phyloP scores from a whole-genome alignment of 768 basidiomycete genomes.

The Cystofilobasidium capitatum region DNA sequence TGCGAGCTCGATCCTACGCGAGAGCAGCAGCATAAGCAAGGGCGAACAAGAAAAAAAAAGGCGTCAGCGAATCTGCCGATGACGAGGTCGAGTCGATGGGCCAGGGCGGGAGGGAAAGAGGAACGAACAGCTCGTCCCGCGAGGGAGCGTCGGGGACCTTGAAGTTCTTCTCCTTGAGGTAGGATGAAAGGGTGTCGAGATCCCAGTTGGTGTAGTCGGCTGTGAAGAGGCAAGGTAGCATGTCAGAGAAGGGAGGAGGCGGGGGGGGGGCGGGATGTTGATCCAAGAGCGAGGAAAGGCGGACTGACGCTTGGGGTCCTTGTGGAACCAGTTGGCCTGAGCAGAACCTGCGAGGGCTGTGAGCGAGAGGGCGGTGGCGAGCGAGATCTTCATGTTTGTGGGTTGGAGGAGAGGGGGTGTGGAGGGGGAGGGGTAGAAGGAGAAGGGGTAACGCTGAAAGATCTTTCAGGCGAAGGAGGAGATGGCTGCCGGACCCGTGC shows the following conservation, averaged over 20 bases:
- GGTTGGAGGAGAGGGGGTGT: neutral
- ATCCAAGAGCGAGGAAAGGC: neutral
- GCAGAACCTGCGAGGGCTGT: constrained; percentile 12
- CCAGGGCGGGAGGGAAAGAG: neutral
- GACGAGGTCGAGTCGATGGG: neutral
- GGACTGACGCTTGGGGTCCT: constrained; percentile 22
- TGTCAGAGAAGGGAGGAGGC: neutral
- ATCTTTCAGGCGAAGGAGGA: too few relatives aligned
- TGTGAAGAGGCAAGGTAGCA: neutral
- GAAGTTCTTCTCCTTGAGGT: constrained; percentile 18
- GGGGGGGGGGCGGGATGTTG: neutral
- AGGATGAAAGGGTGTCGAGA: constrained; percentile 14
- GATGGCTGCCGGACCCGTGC: too few relatives aligned
- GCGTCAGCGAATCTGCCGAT: neutral
- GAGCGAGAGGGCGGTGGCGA: constrained; percentile 19
- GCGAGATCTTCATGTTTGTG: constrained; percentile 19
- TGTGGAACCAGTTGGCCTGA: constrained; percentile 20
- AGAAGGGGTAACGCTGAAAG: too few relatives aligned
- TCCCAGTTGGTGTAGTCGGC: constrained; percentile 23
- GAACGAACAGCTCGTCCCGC: constrained; percentile 16
- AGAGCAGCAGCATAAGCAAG: neutral
- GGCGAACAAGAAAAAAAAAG: neutral
- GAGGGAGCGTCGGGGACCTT: constrained; percentile 10
- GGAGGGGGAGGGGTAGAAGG: neutral
- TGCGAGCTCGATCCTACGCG: constrained; percentile 26